Conservation (phyloP, 345 rosid genomes). For the Lepidium didymum region DNA sequence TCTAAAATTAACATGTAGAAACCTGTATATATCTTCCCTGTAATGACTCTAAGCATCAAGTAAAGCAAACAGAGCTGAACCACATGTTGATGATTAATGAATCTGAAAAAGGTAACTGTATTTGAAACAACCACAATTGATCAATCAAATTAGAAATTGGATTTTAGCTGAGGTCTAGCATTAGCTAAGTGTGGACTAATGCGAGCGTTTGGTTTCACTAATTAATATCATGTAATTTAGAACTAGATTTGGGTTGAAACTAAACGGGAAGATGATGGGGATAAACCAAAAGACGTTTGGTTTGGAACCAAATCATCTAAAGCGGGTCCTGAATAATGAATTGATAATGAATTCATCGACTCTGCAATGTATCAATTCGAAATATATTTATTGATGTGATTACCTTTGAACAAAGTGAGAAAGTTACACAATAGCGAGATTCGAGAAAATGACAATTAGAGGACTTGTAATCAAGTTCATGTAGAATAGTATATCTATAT, state of each 20-base stretch:
- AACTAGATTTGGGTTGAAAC: not conserved
- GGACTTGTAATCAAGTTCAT: not conserved
- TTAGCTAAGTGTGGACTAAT: not conserved
- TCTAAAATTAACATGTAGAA: not conserved
- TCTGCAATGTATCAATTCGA: not conserved
- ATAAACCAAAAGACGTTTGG: too few relatives aligned
- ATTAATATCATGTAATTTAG: not conserved
- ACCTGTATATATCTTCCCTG: too few relatives aligned
- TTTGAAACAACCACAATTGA: not conserved
- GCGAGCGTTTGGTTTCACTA: not conserved
- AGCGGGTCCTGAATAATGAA: not conserved
- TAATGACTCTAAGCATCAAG: not conserved
- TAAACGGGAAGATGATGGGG: not conserved
- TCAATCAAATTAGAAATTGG: not conserved
- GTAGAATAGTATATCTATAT: not conserved
- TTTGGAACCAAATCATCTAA: not conserved
- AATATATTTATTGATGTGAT: not conserved
- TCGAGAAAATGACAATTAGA: not conserved
- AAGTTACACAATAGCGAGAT: not conserved
- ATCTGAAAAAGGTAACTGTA: slow-evolving; percentile 11
- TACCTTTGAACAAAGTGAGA: not conserved
- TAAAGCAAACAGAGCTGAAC: not conserved
- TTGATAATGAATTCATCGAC: not conserved
- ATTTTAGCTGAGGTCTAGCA: not conserved
- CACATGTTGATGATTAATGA: slow-evolving; percentile 14